Evolutionary conservation across 345 rosid genomes (phyloP).

Genomic region (Boechera retrofracta): DNA sequence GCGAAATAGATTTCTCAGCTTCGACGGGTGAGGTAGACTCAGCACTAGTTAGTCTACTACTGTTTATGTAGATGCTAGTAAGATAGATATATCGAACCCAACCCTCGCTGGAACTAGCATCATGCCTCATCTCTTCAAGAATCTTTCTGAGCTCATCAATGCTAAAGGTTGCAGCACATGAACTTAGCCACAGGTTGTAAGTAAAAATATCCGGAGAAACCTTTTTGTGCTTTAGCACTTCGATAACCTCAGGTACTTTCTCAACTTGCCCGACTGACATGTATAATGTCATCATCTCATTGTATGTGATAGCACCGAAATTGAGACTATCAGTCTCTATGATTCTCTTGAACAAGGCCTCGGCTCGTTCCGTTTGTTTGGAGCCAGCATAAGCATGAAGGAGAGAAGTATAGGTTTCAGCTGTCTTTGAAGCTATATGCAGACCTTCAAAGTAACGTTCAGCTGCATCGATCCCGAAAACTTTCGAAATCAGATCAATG

Average conservation of each 20-base stretch:
- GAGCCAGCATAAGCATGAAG: constrained; percentile 81
- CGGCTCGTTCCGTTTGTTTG: constrained; percentile 68
- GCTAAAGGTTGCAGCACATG: constrained; percentile 70
- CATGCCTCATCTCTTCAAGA: constrained; percentile 72
- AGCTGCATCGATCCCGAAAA: constrained; percentile 88
- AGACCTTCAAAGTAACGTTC: constrained; percentile 86
- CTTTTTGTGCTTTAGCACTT: constrained; percentile 60
- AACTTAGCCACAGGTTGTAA: constrained; percentile 89
- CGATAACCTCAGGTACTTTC: constrained; percentile 65
- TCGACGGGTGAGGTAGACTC: constrained; percentile 58
- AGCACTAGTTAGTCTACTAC: constrained; percentile 57
- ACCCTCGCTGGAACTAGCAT: constrained; percentile 53
- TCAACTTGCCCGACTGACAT: constrained; percentile 88
- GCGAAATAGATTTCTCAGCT: constrained; percentile 65
- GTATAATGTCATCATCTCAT: constrained; percentile 94
- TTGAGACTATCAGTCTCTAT: constrained; percentile 54
- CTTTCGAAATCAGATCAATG: constrained; percentile 84
- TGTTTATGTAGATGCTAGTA: constrained; percentile 56
- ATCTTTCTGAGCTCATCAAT: constrained; percentile 62
- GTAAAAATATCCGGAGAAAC: constrained; percentile 81
- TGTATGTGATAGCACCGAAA: constrained; percentile 71
- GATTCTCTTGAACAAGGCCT: constrained; percentile 62
- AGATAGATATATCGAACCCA: constrained; percentile 68
- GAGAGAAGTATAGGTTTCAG: constrained; percentile 87
- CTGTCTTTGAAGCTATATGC: constrained; percentile 56